Base-by-base conservation (phyloP, 352 stramenopile species). In the Phytophthora syringae region DNA sequence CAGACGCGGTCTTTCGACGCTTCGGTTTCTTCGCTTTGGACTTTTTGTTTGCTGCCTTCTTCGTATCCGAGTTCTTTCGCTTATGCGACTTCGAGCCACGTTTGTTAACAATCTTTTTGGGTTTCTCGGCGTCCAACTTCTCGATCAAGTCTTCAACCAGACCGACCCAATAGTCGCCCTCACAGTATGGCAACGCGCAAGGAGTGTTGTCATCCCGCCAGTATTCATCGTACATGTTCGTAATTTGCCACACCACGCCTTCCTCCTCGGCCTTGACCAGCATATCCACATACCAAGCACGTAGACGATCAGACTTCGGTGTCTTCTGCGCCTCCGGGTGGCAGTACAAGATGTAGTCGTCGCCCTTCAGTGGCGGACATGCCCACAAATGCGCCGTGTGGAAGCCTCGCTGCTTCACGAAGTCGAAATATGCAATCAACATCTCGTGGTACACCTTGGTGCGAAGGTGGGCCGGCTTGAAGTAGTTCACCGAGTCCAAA, bases 271-370 rank as follows among this genome's bases (percentile, higher is more conserved):
- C 91, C 40, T 90, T 86, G 13, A 90, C 80, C 24, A 98, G 65
- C 80, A 98, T 97, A 39, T 95, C 83, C 18, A 92, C 80, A 55
- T 98, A 98, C 96, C 96, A 99, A 27, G 98, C 86, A 20, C 97
- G 92, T 20, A 99, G 80, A n/a, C 97, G 94, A 56, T 99, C 96
- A 43, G 98, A 98, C 69, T 98, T 99, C 0, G 98, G 98, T 9
- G 95, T 99, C 82, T 99, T 99, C 76, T 99, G 98, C 13, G 98
- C 84, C 70, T 98, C 90, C 2, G 98, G 98, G 73, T 99, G 98
- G 59, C 97, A 98, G 70, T 99, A 99, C 50, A 99, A 79, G 59
- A 99, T 99, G 70, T 99, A 99, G 74, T 99, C 98, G 70, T 99
- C 98, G 12, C 98, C 98, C 72, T 99, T 99, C 11, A 98, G 74